Evolutionary conservation across 2,329 filamentous ascomycete species (phyloP).

Genomic region (Xylaria sp.): DNA sequence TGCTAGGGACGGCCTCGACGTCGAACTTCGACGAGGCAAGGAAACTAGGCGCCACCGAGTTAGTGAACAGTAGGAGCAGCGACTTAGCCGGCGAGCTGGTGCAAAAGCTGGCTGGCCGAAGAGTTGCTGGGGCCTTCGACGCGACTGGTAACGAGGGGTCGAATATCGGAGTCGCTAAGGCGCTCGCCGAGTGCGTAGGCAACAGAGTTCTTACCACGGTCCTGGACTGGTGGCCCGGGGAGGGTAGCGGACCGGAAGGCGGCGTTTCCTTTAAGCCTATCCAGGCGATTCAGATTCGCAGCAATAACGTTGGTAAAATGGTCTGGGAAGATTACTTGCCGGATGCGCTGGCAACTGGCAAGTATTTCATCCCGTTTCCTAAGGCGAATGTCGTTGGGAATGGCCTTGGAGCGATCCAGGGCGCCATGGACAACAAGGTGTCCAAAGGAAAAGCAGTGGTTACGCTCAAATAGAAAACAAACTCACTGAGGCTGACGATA

Average conservation of each 20-base stretch:
- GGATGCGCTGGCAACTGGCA: conserved; percentile 27
- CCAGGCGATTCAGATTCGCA: conserved; percentile 32
- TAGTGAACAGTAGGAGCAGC: conserved; percentile 54
- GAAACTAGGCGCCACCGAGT: conserved; percentile 52
- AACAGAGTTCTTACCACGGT: conserved; percentile 27
- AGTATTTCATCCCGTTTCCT: conserved; percentile 31
- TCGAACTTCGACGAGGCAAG: conserved; percentile 54
- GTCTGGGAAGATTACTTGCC: conserved; percentile 36
- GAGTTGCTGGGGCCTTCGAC: conserved; percentile 35
- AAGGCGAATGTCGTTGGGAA: conserved; percentile 29
- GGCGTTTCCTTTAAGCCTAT: conserved; percentile 18
- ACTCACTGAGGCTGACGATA: background rate
- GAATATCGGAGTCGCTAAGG: conserved; percentile 15
- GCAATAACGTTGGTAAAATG: conserved; percentile 28
- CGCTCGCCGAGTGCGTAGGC: conserved; percentile 24
- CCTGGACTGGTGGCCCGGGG: conserved; percentile 10
- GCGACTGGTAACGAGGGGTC: conserved; percentile 15
- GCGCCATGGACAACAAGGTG: conserved; percentile 26
- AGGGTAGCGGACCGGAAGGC: background rate
- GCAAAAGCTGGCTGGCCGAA: conserved; percentile 28
- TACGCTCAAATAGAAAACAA: conserved; percentile 17
- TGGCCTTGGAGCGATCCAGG: conserved; percentile 28
- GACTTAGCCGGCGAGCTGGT: conserved; percentile 46
- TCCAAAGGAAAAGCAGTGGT: conserved; percentile 27
- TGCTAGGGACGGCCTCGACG: conserved; percentile 54